Evolutionary conservation across 2,329 filamentous ascomycete genomes (phyloP).

Genomic region (Talaromyces sp.): DNA sequence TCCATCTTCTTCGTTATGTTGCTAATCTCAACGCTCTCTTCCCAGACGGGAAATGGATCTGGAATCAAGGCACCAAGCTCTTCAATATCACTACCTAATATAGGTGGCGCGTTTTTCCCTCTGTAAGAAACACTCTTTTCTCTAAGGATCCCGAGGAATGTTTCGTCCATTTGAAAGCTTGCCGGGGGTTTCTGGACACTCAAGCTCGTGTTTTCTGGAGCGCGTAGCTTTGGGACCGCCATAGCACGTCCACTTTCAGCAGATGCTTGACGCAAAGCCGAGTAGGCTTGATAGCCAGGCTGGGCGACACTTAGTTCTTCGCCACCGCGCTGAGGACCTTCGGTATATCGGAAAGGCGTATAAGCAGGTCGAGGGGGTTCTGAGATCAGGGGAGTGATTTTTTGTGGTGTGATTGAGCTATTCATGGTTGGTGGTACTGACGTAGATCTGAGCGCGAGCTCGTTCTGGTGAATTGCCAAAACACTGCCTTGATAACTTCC

Average conservation of each 20-base stretch:
- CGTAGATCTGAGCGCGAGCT: constrained; percentile 22
- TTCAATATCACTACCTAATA: constrained; percentile 31
- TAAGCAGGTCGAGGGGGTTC: constrained; percentile 43
- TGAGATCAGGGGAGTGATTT: constrained; percentile 30
- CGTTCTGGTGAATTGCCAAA: neutral
- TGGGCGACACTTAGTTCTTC: constrained; percentile 38
- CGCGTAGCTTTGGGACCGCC: constrained; percentile 28
- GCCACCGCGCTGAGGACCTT: constrained; percentile 41
- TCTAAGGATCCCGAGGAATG: constrained; percentile 46
- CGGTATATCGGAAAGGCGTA: constrained; percentile 44
- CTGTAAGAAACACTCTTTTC: constrained; percentile 44
- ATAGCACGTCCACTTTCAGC: constrained; percentile 44
- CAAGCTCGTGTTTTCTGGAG: constrained; percentile 20
- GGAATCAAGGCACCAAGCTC: constrained; percentile 36
- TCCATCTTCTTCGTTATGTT: constrained; percentile 33
- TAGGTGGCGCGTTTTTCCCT: constrained; percentile 26
- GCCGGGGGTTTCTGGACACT: constrained; percentile 22
- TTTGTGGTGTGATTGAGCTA: constrained; percentile 20
- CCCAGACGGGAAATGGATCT: constrained; percentile 31
- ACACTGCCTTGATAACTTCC: neutral
- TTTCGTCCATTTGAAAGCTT: constrained; percentile 40
- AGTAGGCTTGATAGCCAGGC: constrained; percentile 47
- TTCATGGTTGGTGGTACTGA: constrained; percentile 28
- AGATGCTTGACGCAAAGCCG: constrained; percentile 44
- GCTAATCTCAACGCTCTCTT: constrained; percentile 33